A percentile compares a stretch with the other conserved stretches of the same genome.
Evolutionary conservation across 2,329 filamentous ascomycete genomes (phyloP).

Genomic region (Raffaelea deltoideospora): DNA sequence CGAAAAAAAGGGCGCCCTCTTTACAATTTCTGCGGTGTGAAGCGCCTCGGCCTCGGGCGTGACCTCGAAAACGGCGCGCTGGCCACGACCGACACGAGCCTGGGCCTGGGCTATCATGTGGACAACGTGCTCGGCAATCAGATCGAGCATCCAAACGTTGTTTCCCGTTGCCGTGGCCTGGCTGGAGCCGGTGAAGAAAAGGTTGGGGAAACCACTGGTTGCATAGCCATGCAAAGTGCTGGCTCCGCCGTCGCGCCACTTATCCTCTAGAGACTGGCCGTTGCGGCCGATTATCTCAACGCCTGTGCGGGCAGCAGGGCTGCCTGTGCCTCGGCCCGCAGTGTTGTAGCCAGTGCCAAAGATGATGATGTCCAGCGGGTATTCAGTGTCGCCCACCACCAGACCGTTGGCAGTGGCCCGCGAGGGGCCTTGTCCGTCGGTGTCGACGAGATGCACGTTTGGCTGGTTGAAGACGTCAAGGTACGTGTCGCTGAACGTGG

Average conservation of each 20-base stretch:
- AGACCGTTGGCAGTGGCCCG: constrained; percentile 29
- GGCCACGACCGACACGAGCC: not conserved
- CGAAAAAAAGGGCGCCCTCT: not conserved
- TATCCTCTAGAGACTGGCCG: not conserved
- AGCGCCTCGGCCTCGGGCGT: not conserved
- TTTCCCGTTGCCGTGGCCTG: not conserved
- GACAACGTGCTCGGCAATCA: not conserved
- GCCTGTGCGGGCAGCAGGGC: not conserved
- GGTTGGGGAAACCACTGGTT: not conserved
- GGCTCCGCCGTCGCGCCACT: not conserved
- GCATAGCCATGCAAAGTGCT: not conserved
- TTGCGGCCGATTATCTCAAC: not conserved
- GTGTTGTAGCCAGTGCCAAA: not conserved
- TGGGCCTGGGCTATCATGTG: not conserved
- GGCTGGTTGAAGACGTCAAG: constrained; percentile 40
- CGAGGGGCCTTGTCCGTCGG: constrained; percentile 35
- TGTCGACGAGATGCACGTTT: constrained; percentile 46
- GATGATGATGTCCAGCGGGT: constrained; percentile 21
- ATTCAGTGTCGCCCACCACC: constrained; percentile 24
- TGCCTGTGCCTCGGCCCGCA: not conserved
- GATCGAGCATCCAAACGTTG: not conserved
- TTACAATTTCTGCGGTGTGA: not conserved
- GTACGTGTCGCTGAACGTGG: constrained; percentile 45
- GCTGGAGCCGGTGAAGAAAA: not conserved
- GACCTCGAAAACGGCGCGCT: not conserved